These are phyloP conservation scores for Penicillium herquei DNA, from an alignment of 495 filamentous ascomycete species.

Conservation along the genomic window DNA sequence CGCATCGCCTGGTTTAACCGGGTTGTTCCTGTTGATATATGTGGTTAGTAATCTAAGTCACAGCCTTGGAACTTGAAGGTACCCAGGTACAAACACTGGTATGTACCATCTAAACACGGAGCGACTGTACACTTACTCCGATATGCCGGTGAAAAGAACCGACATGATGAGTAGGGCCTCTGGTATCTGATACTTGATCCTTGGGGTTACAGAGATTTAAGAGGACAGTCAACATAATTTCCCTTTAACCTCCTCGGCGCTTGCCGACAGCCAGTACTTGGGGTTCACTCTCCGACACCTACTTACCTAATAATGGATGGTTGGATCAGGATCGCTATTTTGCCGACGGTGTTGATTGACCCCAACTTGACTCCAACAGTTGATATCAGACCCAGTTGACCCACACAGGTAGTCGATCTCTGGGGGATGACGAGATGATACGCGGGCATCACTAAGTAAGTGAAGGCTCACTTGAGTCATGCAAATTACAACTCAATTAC, in stretches of 20 bases:
- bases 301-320: conserved; percentile 1
- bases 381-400: neutral
- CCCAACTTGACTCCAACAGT: conserved; percentile 21
- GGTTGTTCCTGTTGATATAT: conserved; percentile 19
- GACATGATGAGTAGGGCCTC: conserved; percentile 21
- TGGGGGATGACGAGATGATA: neutral
- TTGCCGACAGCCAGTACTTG: neutral
- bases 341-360: conserved; percentile 5
- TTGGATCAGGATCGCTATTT: neutral
- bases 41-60: conserved; percentile 1
- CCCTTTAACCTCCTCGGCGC: conserved; percentile 7
- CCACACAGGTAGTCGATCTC: neutral
- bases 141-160: conserved; percentile 34
- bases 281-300: neutral
- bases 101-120: neutral
- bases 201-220: conserved; percentile 8
- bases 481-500: neutral
- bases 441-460: too few relatives aligned
- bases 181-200: neutral
- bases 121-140: conserved; percentile 18
- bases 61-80: too few relatives aligned
- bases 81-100: neutral
- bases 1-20: conserved; percentile 29
- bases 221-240: conserved; percentile 2
- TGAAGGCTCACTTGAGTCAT: neutral